Evolutionary conservation across 2,329 filamentous ascomycete species (phyloP).

Genomic region (Xylaria sp.): DNA sequence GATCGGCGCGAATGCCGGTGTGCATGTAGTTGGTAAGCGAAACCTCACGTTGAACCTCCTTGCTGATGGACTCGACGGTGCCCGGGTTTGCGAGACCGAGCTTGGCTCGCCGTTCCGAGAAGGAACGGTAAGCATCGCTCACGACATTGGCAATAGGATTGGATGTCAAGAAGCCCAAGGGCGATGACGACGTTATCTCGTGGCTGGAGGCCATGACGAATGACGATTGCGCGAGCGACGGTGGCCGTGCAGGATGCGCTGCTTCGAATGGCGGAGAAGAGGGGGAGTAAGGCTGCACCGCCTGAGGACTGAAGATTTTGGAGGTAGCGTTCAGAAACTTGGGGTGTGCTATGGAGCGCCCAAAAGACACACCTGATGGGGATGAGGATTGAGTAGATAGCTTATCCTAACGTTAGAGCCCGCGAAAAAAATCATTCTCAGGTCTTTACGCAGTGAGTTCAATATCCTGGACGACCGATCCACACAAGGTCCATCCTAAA

Average conservation of each 20-base stretch:
- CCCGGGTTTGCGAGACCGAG: conserved; percentile 93
- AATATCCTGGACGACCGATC: conserved; percentile 28
- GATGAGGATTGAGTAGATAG: conserved; percentile 17
- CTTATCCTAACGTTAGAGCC: conserved; percentile 26
- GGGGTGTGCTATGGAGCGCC: conserved; percentile 18
- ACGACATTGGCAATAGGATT: conserved; percentile 78
- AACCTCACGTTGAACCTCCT: conserved; percentile 95
- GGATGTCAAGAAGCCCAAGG: conserved; percentile 73
- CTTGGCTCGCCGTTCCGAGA: conserved; percentile 86
- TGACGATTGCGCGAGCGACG: conserved; percentile 33
- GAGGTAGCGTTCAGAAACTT: background rate
- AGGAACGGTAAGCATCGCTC: conserved; percentile 80
- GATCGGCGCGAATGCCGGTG: conserved; percentile 91
- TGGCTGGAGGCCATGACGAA: conserved; percentile 61
- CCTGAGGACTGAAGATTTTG: background rate
- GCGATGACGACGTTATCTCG: conserved; percentile 52
- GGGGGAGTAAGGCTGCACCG: conserved; percentile 15
- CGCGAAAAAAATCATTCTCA: conserved; percentile 37
- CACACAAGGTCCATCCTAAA: conserved; percentile 29
- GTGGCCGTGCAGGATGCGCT: conserved; percentile 41
- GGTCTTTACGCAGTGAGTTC: conserved; percentile 31
- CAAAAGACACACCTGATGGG: conserved; percentile 12
- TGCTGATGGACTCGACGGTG: conserved; percentile 86
- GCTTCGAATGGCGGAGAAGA: background rate
- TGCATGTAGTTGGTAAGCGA: conserved; percentile 98